Evolutionary conservation across 1,284 basidiomycete species (phyloP).

Genomic region (Stygiomarasmius scandens): DNA sequence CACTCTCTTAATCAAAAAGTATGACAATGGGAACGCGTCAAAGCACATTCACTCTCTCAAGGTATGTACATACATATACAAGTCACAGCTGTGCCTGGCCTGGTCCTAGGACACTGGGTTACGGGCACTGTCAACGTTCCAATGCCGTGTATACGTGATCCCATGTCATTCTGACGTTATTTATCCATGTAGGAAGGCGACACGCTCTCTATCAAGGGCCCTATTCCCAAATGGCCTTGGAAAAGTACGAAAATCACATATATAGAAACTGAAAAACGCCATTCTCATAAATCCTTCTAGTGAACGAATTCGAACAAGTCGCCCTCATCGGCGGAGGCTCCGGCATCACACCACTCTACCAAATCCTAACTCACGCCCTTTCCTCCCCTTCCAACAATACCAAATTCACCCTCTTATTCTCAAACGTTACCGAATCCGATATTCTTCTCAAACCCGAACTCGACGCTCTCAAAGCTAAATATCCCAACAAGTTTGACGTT

Average conservation of each 20-base stretch:
- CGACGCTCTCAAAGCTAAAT: constrained; percentile 71
- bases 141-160: no score
- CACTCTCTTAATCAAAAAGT: constrained; percentile 86
- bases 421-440: constrained; percentile 89
- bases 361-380: constrained; percentile 77
- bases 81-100: constrained; percentile 29
- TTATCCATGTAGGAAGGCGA: constrained; percentile 72
- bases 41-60: constrained; percentile 70
- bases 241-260: constrained; percentile 57
- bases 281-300: constrained; percentile 36
- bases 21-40: constrained; percentile 79
- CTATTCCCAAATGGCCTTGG: constrained; percentile 83
- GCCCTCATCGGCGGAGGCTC: constrained; percentile 89
- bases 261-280: no score
- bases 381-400: constrained; percentile 83
- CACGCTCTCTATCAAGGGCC: constrained; percentile 87
- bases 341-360: constrained; percentile 81
- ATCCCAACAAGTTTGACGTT: constrained; percentile 77
- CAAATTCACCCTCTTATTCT: constrained; percentile 91
- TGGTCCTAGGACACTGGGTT: no score
- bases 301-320: constrained; percentile 85
- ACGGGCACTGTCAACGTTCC: no score
- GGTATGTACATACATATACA: constrained; percentile 46
- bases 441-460: constrained; percentile 87
- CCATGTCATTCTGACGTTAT: no score